Conservation (phyloP, 768 basidiomycete species). For the Favolaschia claudopus region DNA sequence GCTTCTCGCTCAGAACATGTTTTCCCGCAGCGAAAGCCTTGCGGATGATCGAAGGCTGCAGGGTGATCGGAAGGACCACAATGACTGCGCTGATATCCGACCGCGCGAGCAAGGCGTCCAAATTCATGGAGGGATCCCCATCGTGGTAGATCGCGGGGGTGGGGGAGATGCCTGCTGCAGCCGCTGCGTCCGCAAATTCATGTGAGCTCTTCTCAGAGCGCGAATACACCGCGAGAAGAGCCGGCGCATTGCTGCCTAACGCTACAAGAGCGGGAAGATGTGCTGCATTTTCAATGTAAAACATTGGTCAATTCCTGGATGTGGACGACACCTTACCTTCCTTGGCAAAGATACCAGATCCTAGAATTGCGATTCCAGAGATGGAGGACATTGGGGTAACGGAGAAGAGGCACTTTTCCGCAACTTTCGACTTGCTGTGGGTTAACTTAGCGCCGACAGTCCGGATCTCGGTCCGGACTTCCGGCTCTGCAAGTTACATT, state of each 20-base stretch:
- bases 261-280: conserved; percentile 79
- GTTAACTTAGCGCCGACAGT: no score
- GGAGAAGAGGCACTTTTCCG: no score
- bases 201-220: conserved; percentile 69
- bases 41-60: conserved; percentile 73
- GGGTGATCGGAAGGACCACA: conserved; percentile 78
- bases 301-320: conserved; percentile 30
- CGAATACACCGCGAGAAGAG: conserved; percentile 79
- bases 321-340: conserved; percentile 60
- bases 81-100: conserved; percentile 77
- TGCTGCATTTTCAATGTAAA: conserved; percentile 48
- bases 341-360: conserved; percentile 80
- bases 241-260: conserved; percentile 53
- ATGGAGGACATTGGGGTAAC: conserved; percentile 47
- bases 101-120: conserved; percentile 73
- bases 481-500: no score
- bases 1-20: conserved; percentile 91
- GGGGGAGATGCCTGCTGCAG: conserved; percentile 45
- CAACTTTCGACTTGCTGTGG: no score
- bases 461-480: no score
- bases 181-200: conserved; percentile 58
- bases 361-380: conserved; percentile 76
- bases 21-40: conserved; percentile 78
- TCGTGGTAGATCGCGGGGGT: conserved; percentile 66
- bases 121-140: conserved; percentile 47